Evolutionary conservation across 495 filamentous ascomycete genomes (phyloP), one percentile per base, ranked within the genome.

Genomic region (Bathelium albidoporum): DNA sequence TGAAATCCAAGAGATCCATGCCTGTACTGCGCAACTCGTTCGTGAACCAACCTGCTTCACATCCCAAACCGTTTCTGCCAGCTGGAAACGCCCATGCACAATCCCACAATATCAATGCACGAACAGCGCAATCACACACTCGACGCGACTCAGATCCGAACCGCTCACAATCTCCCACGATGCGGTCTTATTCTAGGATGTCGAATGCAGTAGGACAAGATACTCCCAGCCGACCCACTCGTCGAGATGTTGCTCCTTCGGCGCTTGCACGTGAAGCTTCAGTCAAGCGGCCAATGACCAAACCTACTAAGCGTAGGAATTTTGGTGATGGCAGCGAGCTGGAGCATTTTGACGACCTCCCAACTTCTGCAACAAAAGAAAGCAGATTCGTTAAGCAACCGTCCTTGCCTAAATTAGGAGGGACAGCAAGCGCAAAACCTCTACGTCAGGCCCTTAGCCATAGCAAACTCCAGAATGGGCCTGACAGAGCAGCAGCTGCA

Each of bases 241-340:
- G 64, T 59, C 29, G 69, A 62, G 75, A 77, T 59, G 71, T 69
- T 71, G 77, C 72, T 32, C 71, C 74, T 55, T 52, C 73, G 49
- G 69, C 76, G 24, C 69, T 85, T 31, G 74, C 79, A 64, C 79
- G 80, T 62, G 80, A 87, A 68, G 82, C 82, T 31, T 76, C 82
- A 28, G 73, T 79, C 1, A 89, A 89, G 72, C 79, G 81, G 44
- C 85, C 85, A 29, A 75, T 96, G 44, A 89, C 81, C 64, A 85
- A 87, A 72, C 92, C 91, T 2, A 83, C 84, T 31, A 32, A 63
- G 43, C 80, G 84, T 62, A 84, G 87, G 32, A 85, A 90, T 69
- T 98, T 93, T 75, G 94, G 94, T 3, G 90, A 96, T 74, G 94
- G 94, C 24, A 89, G 83, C 43, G 94, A 98, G 73, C 77, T 98